Percentiles rank a stretch among this genome's conserved stretches.
Conservation (phyloP, 2,329 filamentous ascomycete species). For the Podosphaera fusca region DNA sequence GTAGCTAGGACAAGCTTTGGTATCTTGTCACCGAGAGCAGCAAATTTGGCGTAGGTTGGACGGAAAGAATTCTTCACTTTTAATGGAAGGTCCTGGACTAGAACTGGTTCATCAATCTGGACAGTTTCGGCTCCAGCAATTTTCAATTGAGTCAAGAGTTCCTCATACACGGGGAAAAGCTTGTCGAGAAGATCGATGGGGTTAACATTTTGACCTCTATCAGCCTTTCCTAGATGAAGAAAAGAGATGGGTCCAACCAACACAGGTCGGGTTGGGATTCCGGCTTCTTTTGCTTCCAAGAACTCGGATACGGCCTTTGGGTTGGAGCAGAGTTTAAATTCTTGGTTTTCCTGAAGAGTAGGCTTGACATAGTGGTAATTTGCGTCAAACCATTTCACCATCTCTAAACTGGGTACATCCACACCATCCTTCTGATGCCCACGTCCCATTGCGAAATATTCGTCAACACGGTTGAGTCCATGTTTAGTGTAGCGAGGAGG, state of each 20-base stretch:
- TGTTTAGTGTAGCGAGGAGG: conserved; percentile 86
- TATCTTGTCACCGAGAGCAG: conserved; percentile 51
- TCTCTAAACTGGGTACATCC: conserved; percentile 86
- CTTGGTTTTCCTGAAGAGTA: conserved; percentile 89
- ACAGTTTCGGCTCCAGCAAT: conserved; percentile 85
- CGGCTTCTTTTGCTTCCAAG: conserved; percentile 93
- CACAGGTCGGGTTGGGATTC: conserved; percentile 79
- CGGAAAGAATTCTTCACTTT: conserved; percentile 96
- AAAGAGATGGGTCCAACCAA: conserved; percentile 91
- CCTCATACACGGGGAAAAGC: conserved; percentile 81
- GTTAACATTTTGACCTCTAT: conserved; percentile 79
- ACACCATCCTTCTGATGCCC: conserved; percentile 88
- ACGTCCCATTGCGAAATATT: conserved; percentile 99
- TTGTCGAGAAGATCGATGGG: conserved; percentile 87
- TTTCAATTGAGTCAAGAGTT: conserved; percentile 86
- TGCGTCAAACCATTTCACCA: conserved; percentile 99
- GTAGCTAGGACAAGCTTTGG: conserved; percentile 81
- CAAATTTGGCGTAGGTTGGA: conserved; percentile 82
- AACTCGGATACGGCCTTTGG: conserved; percentile 92
- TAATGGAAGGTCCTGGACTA: conserved; percentile 78
- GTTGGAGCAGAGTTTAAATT: conserved; percentile 66
- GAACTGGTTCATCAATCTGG: conserved; percentile 93
- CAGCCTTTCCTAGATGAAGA: conserved; percentile 92
- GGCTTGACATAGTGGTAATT: conserved; percentile 99
- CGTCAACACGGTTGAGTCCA: conserved; percentile 68